These are phyloP conservation scores for Spathaspora hagerdaliae DNA, from an alignment of 805 yeast species.

Conservation along the genomic window DNA sequence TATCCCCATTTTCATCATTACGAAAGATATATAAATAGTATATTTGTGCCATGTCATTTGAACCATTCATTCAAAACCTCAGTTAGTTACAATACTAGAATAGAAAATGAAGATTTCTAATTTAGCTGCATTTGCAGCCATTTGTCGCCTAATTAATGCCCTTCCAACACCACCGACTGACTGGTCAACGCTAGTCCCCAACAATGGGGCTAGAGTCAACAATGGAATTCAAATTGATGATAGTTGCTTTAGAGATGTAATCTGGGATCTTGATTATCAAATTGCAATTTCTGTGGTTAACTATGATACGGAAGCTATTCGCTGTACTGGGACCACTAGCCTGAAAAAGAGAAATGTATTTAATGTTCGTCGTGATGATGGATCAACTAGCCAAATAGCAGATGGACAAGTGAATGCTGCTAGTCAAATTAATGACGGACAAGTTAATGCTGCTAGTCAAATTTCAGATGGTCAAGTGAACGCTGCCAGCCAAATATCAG, in stretches of 20 bases:
- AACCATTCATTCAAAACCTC: too few species aligned
- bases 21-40: too few species aligned
- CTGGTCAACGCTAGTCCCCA: neutral
- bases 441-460: slow-evolving; percentile 10
- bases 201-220: neutral
- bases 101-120: neutral
- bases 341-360: too few species aligned
- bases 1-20: too few species aligned
- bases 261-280: neutral
- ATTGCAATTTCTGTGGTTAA: neutral
- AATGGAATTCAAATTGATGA: neutral
- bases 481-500: slow-evolving; percentile 22
- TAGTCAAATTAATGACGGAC: slow-evolving; percentile 28
- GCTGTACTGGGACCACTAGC: too few species aligned
- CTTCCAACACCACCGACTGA: neutral
- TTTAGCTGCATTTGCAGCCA: neutral
- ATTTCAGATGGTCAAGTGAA: slow-evolving; percentile 8
- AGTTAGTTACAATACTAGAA: too few species aligned
- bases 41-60: too few species aligned
- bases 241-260: neutral
- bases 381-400: neutral
- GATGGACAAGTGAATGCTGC: slow-evolving; percentile 13
- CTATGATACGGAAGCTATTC: too few species aligned
- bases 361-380: neutral
- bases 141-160: neutral